Conservation (phyloP, 768 basidiomycete species). For the Tricholoma furcatifolium region DNA sequence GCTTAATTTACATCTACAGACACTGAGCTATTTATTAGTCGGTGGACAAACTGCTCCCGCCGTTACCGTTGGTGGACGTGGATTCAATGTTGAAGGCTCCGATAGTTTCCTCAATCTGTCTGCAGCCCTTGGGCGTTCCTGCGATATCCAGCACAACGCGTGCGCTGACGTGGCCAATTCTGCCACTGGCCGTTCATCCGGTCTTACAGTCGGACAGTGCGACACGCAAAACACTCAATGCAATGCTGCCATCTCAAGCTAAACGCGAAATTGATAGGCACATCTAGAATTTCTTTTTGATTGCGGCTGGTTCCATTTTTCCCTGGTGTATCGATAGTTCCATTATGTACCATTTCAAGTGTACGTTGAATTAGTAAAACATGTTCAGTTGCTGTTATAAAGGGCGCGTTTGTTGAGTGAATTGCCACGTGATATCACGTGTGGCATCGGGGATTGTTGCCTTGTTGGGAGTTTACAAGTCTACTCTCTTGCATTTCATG, state of each 20-base stretch:
- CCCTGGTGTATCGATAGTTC: conserved; percentile 7
- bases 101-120: conserved; percentile 45
- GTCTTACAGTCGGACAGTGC: conserved; percentile 39
- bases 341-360: not conserved
- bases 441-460: no score
- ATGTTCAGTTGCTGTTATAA: no score
- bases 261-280: not conserved
- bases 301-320: conserved; percentile 3
- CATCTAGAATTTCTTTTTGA: not conserved
- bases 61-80: conserved; percentile 43
- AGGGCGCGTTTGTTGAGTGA: no score
- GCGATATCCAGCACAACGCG: conserved; percentile 56
- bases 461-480: no score
- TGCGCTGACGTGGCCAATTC: conserved; percentile 55
- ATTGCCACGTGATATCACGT: no score
- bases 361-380: not conserved
- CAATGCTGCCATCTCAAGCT: conserved; percentile 19
- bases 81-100: conserved; percentile 46
- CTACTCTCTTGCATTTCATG: no score
- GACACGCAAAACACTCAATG: conserved; percentile 36
- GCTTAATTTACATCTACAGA: not conserved
- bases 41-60: conserved; percentile 44
- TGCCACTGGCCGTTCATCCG: conserved; percentile 29
- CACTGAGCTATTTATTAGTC: conserved; percentile 24
- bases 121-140: conserved; percentile 55